These are phyloP conservation scores for Teunomyces panamensis DNA, from an alignment of 805 yeast species.

Conservation along the genomic window DNA sequence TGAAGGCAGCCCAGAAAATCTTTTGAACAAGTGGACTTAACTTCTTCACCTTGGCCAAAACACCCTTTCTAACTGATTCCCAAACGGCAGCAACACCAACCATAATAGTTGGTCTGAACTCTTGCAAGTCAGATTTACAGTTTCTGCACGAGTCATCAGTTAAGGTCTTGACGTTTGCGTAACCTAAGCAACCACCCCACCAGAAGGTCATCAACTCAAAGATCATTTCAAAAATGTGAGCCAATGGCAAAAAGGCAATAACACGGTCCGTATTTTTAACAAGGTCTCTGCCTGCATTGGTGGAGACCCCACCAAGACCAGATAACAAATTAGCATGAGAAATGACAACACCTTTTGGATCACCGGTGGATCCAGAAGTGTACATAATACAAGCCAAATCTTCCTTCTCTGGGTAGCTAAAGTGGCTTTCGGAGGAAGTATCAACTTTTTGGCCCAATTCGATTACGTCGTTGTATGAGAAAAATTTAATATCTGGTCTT, in stretches of 20 bases:
- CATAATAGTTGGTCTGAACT: conserved; percentile 89
- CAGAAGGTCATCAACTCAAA: conserved; percentile 76
- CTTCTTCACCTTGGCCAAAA: conserved; percentile 67
- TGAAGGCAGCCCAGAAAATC: conserved; percentile 85
- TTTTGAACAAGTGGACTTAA: conserved; percentile 67
- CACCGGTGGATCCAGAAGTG: conserved; percentile 84
- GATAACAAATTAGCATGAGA: conserved; percentile 69
- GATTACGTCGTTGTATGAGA: conserved; percentile 62
- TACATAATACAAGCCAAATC: conserved; percentile 78
- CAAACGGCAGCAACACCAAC: conserved; percentile 99
- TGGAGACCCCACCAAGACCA: conserved; percentile 80
- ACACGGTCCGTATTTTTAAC: conserved; percentile 64
- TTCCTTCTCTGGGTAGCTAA: conserved; percentile 42
- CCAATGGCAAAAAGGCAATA: conserved; percentile 88
- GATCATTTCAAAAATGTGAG: conserved; percentile 91
- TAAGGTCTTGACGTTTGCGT: conserved; percentile 89
- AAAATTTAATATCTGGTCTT: conserved; percentile 75
- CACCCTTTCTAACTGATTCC: conserved; percentile 94
- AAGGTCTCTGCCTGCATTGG: conserved; percentile 51
- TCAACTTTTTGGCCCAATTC: conserved; percentile 47
- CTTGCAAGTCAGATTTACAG: conserved; percentile 83
- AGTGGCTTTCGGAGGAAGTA: background rate
- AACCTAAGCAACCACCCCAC: conserved; percentile 92
- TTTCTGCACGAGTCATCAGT: conserved; percentile 78
- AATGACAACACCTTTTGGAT: conserved; percentile 80